A percentile compares a stretch with the other conserved stretches of the same genome.
These are phyloP conservation scores for Pseudogymnoascus sp. DNA, from an alignment of 2,329 filamentous ascomycete genomes.

Conservation along the genomic window DNA sequence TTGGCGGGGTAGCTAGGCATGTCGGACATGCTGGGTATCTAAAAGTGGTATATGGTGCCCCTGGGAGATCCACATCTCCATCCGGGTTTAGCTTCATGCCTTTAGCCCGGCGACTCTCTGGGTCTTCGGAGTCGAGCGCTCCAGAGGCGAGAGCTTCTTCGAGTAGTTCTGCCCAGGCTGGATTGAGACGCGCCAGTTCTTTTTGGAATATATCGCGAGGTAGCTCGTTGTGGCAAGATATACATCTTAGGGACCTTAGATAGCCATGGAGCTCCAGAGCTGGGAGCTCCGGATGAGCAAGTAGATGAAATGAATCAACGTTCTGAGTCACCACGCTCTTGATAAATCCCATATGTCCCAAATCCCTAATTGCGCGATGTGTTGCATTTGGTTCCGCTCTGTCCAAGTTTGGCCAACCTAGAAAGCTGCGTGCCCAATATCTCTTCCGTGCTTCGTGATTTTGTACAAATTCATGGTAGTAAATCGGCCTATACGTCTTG, in stretches of 20 bases:
- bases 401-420: slow-evolving; percentile 81
- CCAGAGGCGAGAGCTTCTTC: slow-evolving; percentile 63
- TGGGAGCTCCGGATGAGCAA: slow-evolving; percentile 64
- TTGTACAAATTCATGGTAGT: slow-evolving; percentile 79
- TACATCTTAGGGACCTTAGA: slow-evolving; percentile 72
- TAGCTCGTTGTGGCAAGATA: slow-evolving; percentile 66
- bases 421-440: slow-evolving; percentile 92
- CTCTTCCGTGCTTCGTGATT: slow-evolving; percentile 80
- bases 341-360: slow-evolving; percentile 67
- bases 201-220: slow-evolving; percentile 68
- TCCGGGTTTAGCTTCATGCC: slow-evolving; percentile 86
- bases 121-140: slow-evolving; percentile 71
- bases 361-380: slow-evolving; percentile 68
- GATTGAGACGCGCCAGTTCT: slow-evolving; percentile 71
- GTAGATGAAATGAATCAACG: slow-evolving; percentile 86
- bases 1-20: slow-evolving; percentile 61
- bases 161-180: slow-evolving; percentile 74
- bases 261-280: slow-evolving; percentile 90
- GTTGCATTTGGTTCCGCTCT: slow-evolving; percentile 72
- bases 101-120: slow-evolving; percentile 55
- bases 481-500: slow-evolving; percentile 83
- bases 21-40: slow-evolving; percentile 82
- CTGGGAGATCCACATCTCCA: slow-evolving; percentile 84
- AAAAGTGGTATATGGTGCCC: slow-evolving; percentile 82
- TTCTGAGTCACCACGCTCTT: slow-evolving; percentile 85